A percentile compares a stretch with the other conserved stretches of the same genome.
Conservation (phyloP, 257 asterid species). For the Parsonsia alboflavescens region DNA sequence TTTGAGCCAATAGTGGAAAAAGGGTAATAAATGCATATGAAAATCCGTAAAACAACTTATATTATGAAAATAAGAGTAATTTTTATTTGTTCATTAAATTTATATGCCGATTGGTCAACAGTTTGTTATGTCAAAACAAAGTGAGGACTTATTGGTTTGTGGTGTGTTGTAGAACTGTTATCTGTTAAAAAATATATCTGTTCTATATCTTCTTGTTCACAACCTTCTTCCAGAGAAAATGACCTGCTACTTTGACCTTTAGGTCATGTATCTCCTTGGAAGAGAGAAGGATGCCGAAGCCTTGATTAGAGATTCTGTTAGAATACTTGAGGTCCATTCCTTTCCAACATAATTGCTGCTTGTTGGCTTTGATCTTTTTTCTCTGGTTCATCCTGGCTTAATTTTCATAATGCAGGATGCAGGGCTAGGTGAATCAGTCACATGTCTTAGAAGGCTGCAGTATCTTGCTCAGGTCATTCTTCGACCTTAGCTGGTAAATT, state of each 20-base stretch:
- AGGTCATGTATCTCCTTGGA: slow-evolving; percentile 75
- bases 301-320: slow-evolving; percentile 60
- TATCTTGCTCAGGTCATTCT: slow-evolving; percentile 70
- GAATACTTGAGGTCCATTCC: slow-evolving; percentile 64
- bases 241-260: slow-evolving; percentile 16
- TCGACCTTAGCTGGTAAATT: slow-evolving; percentile 15
- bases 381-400: slow-evolving; percentile 22
- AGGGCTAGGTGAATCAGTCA: slow-evolving; percentile 62
- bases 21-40: too few relatives aligned
- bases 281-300: slow-evolving; percentile 69
- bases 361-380: slow-evolving; percentile 6
- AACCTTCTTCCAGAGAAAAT: not conserved
- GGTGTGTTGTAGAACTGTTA: not conserved
- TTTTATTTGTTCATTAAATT: not conserved
- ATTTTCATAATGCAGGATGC: slow-evolving; percentile 49
- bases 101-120: not conserved
- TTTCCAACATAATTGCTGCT: slow-evolving; percentile 20
- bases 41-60: too few relatives aligned
- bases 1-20: too few relatives aligned
- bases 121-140: not conserved
- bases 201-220: not conserved
- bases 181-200: not conserved
- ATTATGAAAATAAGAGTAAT: too few relatives aligned
- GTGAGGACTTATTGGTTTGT: not conserved
- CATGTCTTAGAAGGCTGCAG: slow-evolving; percentile 68